Conservation (phyloP, 2,329 filamentous ascomycete species). For the Thielaviopsis ethacetica region DNA sequence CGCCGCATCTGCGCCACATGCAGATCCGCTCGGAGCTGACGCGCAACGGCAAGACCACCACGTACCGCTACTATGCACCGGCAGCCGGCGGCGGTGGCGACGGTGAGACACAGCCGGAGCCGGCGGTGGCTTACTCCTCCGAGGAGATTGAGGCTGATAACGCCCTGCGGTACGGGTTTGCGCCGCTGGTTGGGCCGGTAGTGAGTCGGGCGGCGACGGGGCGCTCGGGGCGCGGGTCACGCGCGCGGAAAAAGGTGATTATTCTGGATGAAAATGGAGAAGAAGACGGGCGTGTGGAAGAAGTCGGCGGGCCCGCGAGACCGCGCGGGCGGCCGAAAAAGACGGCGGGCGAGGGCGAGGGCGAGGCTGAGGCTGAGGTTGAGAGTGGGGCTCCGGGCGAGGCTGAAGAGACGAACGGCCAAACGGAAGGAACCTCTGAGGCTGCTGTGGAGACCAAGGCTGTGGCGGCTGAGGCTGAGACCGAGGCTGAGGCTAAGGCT, state of each 20-base stretch:
- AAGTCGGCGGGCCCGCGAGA: neutral
- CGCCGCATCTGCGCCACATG: slow-evolving; percentile 23
- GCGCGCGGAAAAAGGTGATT: slow-evolving; percentile 7
- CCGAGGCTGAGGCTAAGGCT: neutral
- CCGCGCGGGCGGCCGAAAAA: neutral
- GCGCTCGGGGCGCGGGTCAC: neutral
- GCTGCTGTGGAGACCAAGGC: neutral
- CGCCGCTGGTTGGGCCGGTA: neutral
- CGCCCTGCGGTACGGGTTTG: slow-evolving; percentile 8
- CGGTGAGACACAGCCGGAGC: neutral
- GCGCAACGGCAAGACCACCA: slow-evolving; percentile 11
- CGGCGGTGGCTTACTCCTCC: neutral
- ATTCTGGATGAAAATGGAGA: slow-evolving; percentile 3
- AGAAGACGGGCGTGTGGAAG: neutral
- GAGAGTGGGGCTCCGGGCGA: neutral
- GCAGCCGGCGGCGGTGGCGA: neutral
- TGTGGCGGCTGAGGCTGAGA: neutral
- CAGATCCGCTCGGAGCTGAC: slow-evolving; percentile 17
- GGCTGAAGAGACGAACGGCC: neutral
- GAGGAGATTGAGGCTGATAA: neutral
- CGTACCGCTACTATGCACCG: slow-evolving; percentile 12
- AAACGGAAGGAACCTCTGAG: neutral
- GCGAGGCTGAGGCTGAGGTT: neutral
- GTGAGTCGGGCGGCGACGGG: neutral
- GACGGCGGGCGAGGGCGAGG: neutral